phyloP scores from a whole-genome alignment of 1,139 yeast species.

The Meyerozyma smithsonii region DNA sequence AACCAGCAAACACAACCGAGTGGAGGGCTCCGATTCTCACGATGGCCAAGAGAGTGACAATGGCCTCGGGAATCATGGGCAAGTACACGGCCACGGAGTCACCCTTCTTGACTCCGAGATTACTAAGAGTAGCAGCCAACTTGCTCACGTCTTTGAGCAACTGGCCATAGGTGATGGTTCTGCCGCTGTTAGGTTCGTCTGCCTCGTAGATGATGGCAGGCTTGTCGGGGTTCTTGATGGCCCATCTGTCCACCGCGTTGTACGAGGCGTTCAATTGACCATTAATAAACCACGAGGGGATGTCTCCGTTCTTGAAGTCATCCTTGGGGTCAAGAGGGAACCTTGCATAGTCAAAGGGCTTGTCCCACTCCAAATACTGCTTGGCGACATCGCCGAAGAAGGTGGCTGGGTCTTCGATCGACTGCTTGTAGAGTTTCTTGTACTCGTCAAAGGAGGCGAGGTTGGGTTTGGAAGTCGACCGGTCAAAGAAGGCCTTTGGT shows the following conservation, averaged over 20 bases:
- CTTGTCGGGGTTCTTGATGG: slow-evolving; percentile 62
- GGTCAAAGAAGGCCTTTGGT: slow-evolving; percentile 53
- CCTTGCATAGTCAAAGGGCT: slow-evolving; percentile 55
- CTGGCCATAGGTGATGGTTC: slow-evolving; percentile 64
- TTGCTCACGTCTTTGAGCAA: slow-evolving; percentile 64
- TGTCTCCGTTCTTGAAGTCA: slow-evolving; percentile 60
- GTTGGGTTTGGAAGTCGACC: slow-evolving; percentile 46
- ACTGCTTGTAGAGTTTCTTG: slow-evolving; percentile 55
- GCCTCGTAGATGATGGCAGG: slow-evolving; percentile 79
- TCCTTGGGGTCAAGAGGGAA: slow-evolving; percentile 45
- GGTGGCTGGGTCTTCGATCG: slow-evolving; percentile 58
- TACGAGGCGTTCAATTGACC: slow-evolving; percentile 76
- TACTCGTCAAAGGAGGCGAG: slow-evolving; percentile 53
- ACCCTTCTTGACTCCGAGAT: slow-evolving; percentile 71
- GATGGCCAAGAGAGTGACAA: slow-evolving; percentile 69
- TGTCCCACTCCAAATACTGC: slow-evolving; percentile 57
- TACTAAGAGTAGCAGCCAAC: slow-evolving; percentile 63
- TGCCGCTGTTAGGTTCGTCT: slow-evolving; percentile 66
- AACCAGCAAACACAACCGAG: slow-evolving; percentile 83
- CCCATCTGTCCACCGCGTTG: slow-evolving; percentile 80
- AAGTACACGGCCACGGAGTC: slow-evolving; percentile 82
- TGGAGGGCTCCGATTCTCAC: slow-evolving; percentile 77
- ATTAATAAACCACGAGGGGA: slow-evolving; percentile 73
- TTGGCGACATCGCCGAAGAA: slow-evolving; percentile 64
- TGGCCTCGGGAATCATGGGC: slow-evolving; percentile 84